Evolutionary conservation across 2,329 filamentous ascomycete species (phyloP).

Genomic region (Penicillium crustosum): DNA sequence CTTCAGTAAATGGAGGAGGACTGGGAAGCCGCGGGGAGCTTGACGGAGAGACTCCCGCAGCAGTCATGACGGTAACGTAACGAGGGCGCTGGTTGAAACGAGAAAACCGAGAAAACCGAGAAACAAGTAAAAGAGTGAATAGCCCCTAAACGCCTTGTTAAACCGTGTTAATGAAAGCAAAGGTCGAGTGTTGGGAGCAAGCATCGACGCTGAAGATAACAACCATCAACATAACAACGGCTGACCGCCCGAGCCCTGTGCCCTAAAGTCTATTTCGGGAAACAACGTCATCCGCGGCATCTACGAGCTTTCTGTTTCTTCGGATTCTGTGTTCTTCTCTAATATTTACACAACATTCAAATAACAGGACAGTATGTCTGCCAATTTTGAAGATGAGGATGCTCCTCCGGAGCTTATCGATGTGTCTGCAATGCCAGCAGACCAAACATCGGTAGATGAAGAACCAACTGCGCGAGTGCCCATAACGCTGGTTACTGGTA

Average conservation of each 20-base stretch:
- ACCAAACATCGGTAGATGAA: constrained; percentile 24
- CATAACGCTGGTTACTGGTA: constrained; percentile 54
- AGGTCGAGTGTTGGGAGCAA: constrained; percentile 16
- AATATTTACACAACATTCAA: background rate
- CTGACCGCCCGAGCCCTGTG: constrained; percentile 36
- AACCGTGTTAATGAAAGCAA: constrained; percentile 13
- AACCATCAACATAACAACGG: constrained; percentile 22
- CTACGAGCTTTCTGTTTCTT: constrained; percentile 8
- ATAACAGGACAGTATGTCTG: constrained; percentile 16
- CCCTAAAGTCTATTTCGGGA: constrained; percentile 20
- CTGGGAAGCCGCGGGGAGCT: constrained; percentile 91
- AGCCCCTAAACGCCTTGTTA: constrained; percentile 14
- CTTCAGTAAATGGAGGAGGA: constrained; percentile 90
- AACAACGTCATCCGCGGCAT: constrained; percentile 26
- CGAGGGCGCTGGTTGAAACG: constrained; percentile 14
- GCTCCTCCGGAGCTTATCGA: constrained; percentile 48
- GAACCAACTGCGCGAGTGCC: constrained; percentile 44
- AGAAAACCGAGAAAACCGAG: constrained; percentile 17
- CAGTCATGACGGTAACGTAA: constrained; percentile 40
- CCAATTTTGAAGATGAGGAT: constrained; percentile 44
- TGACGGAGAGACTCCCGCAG: constrained; percentile 53
- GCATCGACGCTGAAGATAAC: constrained; percentile 17
- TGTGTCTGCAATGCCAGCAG: constrained; percentile 31
- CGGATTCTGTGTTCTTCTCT: background rate
- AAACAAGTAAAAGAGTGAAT: constrained; percentile 20